phyloP scores from a whole-genome alignment of 2,329 filamentous ascomycete genomes.

The Pyricularia sp. region DNA sequence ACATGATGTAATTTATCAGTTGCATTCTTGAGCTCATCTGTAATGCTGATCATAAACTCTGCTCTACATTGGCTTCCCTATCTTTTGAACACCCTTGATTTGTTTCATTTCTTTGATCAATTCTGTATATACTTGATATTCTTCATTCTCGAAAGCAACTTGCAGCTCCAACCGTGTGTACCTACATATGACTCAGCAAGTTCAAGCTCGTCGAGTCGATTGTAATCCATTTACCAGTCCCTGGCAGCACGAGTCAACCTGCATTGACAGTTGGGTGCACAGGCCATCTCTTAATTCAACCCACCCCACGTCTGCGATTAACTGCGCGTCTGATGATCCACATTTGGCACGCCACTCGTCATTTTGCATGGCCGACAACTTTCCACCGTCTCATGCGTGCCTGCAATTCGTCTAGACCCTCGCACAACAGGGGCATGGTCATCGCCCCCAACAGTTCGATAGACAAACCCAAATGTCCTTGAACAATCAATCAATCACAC shows the following conservation, averaged over 20 bases:
- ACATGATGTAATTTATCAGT: not conserved
- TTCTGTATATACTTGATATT: no score
- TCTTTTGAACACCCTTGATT: no score
- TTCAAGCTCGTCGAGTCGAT: not conserved
- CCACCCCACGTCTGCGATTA: not conserved
- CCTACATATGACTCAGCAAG: not conserved
- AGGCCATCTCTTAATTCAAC: not conserved
- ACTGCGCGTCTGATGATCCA: not conserved
- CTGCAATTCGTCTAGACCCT: not conserved
- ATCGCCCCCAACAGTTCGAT: not conserved
- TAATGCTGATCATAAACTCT: no score
- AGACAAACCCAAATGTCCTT: not conserved
- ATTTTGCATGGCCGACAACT: not conserved
- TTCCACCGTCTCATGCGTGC: not conserved
- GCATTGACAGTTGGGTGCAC: not conserved
- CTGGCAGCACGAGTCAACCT: not conserved
- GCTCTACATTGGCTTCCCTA: no score
- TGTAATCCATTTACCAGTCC: no score
- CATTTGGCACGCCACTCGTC: constrained; percentile 8
- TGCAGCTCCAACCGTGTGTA: not conserved
- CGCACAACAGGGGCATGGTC: not conserved
- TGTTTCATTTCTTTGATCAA: no score
- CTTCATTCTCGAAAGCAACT: not conserved
- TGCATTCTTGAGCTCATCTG: no score
- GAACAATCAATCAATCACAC: not conserved